Conservation (phyloP, 805 yeast species). For the Grigorovia yakushimaensis region DNA sequence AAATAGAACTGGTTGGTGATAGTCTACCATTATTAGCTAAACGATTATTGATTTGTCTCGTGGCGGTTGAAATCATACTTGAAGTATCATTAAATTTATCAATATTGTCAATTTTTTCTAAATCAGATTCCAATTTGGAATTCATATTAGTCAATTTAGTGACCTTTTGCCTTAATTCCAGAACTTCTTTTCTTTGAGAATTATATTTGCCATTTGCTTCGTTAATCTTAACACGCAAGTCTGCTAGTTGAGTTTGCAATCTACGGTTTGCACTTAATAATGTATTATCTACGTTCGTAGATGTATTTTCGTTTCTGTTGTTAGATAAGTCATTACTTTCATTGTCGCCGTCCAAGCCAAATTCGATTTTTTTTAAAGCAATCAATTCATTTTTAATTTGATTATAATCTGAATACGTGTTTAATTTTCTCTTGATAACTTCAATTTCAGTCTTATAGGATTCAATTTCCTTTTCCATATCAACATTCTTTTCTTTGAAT, state of each 20-base stretch:
- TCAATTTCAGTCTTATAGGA: conserved; percentile 43
- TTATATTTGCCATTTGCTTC: conserved; percentile 34
- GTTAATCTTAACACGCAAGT: conserved; percentile 49
- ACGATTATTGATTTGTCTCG: conserved; percentile 31
- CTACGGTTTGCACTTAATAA: conserved; percentile 63
- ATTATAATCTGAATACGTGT: conserved; percentile 58
- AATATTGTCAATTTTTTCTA: conserved; percentile 46
- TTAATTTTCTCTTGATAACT: conserved; percentile 39
- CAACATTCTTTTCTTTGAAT: conserved; percentile 29
- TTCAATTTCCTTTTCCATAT: conserved; percentile 36
- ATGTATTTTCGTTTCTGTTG: conserved; percentile 4
- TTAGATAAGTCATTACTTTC: neutral
- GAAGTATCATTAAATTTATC: conserved; percentile 38
- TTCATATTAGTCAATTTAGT: conserved; percentile 39
- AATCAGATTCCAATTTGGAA: conserved; percentile 61
- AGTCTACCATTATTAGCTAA: conserved; percentile 28
- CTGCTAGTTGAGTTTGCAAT: conserved; percentile 60
- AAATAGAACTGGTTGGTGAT: conserved; percentile 46
- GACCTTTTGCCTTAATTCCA: conserved; percentile 31
- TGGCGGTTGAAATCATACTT: conserved; percentile 56
- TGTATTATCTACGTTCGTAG: conserved; percentile 41
- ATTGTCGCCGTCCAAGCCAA: conserved; percentile 39
- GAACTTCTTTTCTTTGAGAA: conserved; percentile 32
- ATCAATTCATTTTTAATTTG: conserved; percentile 69
- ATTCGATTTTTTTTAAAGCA: conserved; percentile 63